Base-by-base conservation (phyloP, 129 eudicot species). In the Saposhnikovia divaricata region DNA sequence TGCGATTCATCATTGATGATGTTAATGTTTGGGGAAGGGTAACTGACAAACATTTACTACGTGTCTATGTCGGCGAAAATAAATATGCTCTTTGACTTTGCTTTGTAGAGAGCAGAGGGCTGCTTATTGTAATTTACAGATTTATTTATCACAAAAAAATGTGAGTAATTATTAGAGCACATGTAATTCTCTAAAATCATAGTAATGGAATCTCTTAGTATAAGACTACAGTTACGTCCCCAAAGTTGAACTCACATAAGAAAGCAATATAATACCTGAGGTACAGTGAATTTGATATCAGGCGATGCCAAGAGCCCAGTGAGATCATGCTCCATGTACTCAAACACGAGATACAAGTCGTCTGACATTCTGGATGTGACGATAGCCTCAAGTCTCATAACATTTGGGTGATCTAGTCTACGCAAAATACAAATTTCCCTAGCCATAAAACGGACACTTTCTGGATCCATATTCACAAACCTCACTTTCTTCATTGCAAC, bases 301-400 rank as follows among this genome's bases (percentile, higher is more conserved):
- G 91, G 87, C 15, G 89, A 74, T 47, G 91, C 86, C 82, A 88
- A 76, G 82, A 94, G 98, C 48, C 98, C 98, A 65, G 91, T 81
- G 82, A 94, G 96, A 90, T 94, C 98, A 82, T 94, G 97, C 83
- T 94, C 97, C 98, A 94, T 94, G 86, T 91, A 94, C 78, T 94
- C 97, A 72, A 93, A 91, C 55, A 93, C 96, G 77, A 93, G 97
- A 86, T 89, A 93, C 81, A 93, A 88, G 81, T 83, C 91, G 63
- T 93, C 91, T 45, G 98, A 91, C 74, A 83, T 86, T 85, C 87
- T 94, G 18, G 98, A 94, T 65, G 93, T 89, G 72, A 91, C 97
- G 76, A 94, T 77, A 70, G 91, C 96, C 72, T 94, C 96, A 78
- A 94, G 94, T 82, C 92, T 94, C 93, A 91, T 94, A 15, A 89